Evolutionary conservation across 345 rosid species (phyloP), one percentile per base, ranked within the genome.

Genomic region (Anacardium occidentale): DNA sequence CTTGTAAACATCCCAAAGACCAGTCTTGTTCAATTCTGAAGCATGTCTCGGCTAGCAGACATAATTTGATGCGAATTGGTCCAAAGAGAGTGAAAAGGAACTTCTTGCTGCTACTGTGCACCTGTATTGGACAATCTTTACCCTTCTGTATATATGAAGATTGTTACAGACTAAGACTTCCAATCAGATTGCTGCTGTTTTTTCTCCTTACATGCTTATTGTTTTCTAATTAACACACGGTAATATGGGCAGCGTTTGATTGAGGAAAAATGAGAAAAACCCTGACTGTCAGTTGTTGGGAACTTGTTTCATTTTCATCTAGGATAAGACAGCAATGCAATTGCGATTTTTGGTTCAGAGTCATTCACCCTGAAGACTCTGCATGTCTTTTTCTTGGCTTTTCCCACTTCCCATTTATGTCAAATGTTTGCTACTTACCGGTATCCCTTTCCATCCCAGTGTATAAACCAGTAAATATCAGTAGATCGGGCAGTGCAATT

Each of bases 1-100:
- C 25, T 62, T 68, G 48, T 66, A 75, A 76, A 52, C 62, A 26
- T 58, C 70, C 74, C 22, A 44, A 22, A 57, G 48, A 69, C 32
- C 62, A 10, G 9, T 25, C n/a, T 25, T 51, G 58, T 29, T 25
- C 13, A 2, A 29, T 55, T 50, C 3, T 14, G 21, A 63, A 14
- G 65, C 47, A 61, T 61, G 13, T 61, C 48, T 34, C 34, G 7
- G 14, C 14, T 25, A 25, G 40, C 3, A 12, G 45, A 32, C 7
- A 15, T 15, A 15, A 8, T 61, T 8, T 25, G n/a, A 13, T 60
- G 45, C 10, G 7, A 61, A 61, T 14, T 62, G 42, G 42, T 37
- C 42, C 9, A 9, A 37, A 37, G 42, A 37, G 42, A 62, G 47
- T 62, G 26, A 9, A 22, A 37, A 42, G 40, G 12, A 26, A 2